Percentiles rank a stretch among this genome's conserved stretches.
These are phyloP conservation scores for Annulohypoxylon bovei DNA, from an alignment of 495 filamentous ascomycete species.

Conservation along the genomic window DNA sequence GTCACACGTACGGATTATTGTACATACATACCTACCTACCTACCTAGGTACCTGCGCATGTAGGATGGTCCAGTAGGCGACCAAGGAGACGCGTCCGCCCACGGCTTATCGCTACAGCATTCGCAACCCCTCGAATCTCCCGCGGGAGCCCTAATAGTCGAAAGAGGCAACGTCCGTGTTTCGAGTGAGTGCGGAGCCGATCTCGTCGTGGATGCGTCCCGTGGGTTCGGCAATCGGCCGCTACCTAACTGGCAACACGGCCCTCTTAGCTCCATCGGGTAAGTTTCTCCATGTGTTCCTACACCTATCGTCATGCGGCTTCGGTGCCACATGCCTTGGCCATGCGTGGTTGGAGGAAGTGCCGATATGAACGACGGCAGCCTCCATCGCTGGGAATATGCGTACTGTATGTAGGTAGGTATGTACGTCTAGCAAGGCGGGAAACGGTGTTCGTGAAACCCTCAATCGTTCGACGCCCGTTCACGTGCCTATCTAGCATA, in stretches of 20 bases:
- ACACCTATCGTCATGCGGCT: conserved; percentile 29
- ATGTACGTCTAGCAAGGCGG: conserved; percentile 10
- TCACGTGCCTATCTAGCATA: conserved; percentile 3
- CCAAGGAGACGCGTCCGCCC: conserved; percentile 31
- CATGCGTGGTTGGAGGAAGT: conserved; percentile 9
- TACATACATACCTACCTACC: conserved; percentile 4
- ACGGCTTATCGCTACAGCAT: conserved; percentile 19
- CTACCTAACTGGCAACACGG: conserved; percentile 41
- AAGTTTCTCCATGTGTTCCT: conserved; percentile 30
- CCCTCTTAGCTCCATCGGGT: conserved; percentile 41
- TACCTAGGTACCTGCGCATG: background rate
- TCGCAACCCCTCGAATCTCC: conserved; percentile 26
- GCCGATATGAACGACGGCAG: conserved; percentile 13
- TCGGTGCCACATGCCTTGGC: conserved; percentile 29
- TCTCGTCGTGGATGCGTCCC: conserved; percentile 41
- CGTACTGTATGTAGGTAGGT: background rate
- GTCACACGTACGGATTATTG: conserved; percentile 19
- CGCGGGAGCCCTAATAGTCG: conserved; percentile 24
- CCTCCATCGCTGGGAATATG: conserved; percentile 8
- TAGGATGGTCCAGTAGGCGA: conserved; percentile 24
- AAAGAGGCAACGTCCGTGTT: conserved; percentile 44
- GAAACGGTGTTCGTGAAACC: background rate
- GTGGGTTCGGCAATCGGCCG: conserved; percentile 43
- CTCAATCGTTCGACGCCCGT: conserved; percentile 14
- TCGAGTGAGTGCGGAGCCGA: conserved; percentile 44